phyloP scores from a whole-genome alignment of 2,329 filamentous ascomycete species.

The Stagonosporopsis chrysanthemi region DNA sequence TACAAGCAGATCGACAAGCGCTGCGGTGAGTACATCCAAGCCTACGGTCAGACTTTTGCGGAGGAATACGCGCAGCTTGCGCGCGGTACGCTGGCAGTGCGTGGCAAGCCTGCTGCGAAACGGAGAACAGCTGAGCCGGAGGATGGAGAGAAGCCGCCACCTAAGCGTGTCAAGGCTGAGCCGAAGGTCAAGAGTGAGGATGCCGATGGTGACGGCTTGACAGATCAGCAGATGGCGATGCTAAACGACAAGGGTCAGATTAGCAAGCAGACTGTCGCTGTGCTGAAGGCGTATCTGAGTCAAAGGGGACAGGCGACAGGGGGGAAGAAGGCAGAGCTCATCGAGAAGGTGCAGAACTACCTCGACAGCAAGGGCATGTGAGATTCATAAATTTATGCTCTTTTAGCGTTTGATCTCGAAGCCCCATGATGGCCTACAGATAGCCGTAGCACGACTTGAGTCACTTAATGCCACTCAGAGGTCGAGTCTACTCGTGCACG shows the following conservation, averaged over 20 bases:
- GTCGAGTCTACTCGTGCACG: too few relatives aligned
- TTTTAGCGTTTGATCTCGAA: too few relatives aligned
- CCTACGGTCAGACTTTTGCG: constrained; percentile 76
- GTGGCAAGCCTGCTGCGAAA: constrained; percentile 47
- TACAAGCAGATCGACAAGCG: constrained; percentile 87
- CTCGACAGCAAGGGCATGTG: constrained; percentile 41
- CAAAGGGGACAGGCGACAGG: constrained; percentile 31
- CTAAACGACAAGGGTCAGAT: constrained; percentile 55
- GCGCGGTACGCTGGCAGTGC: constrained; percentile 51
- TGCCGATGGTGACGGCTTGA: constrained; percentile 38
- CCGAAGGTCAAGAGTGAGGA: constrained; percentile 33
- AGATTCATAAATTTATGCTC: background rate
- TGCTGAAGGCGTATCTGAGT: constrained; percentile 44
- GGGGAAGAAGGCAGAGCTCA: constrained; percentile 50
- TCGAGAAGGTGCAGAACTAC: constrained; percentile 47
- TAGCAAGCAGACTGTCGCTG: constrained; percentile 50
- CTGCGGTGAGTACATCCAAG: constrained; percentile 77
- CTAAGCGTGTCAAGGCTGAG: constrained; percentile 41
- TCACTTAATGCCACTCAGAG: too few relatives aligned
- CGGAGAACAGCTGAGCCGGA: constrained; percentile 53
- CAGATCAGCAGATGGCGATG: constrained; percentile 55
- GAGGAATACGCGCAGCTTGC: constrained; percentile 58
- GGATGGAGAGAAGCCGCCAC: constrained; percentile 30
- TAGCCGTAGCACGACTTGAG: too few relatives aligned
- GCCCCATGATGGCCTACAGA: too few relatives aligned